These are phyloP conservation scores for Ilyonectria sp. DNA, from an alignment of 2,329 filamentous ascomycete species.

Conservation along the genomic window DNA sequence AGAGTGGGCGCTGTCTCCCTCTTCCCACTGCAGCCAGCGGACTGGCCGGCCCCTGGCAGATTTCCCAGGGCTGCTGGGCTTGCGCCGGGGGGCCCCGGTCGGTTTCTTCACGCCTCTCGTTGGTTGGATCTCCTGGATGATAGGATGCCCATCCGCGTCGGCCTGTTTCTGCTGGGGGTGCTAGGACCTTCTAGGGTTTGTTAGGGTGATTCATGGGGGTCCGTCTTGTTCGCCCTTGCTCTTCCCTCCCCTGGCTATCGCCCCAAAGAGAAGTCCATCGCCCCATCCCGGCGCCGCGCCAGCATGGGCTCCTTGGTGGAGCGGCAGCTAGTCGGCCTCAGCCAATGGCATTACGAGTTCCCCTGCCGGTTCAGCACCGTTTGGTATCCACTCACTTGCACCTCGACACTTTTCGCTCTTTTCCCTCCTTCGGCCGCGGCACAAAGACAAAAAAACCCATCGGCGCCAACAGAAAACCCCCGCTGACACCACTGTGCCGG, in stretches of 20 bases:
- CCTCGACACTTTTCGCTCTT: neutral
- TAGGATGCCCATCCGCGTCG: conserved; percentile 8
- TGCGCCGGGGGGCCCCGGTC: conserved; percentile 8
- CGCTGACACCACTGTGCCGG: neutral
- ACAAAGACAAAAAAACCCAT: neutral
- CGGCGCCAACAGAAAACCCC: neutral
- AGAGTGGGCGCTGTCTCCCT: neutral
- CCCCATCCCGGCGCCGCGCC: conserved; percentile 38
- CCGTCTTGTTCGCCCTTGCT: conserved; percentile 10
- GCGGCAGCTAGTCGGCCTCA: conserved; percentile 8
- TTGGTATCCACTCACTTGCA: neutral
- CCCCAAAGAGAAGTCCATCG: conserved; percentile 35
- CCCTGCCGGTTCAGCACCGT: conserved; percentile 14
- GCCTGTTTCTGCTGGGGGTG: conserved; percentile 22
- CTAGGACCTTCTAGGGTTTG: conserved; percentile 8
- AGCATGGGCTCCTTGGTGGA: conserved; percentile 26
- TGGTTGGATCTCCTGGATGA: conserved; percentile 23
- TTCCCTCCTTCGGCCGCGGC: neutral
- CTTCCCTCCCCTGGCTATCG: conserved; percentile 41
- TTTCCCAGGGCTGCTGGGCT: conserved; percentile 13
- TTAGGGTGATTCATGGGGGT: neutral
- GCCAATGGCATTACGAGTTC: conserved; percentile 21
- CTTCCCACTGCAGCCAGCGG: conserved; percentile 6
- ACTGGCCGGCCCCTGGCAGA: conserved; percentile 9
- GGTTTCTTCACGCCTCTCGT: conserved; percentile 8